A percentile compares a stretch with the other conserved stretches of the same genome.
Evolutionary conservation across 2,329 filamentous ascomycete species (phyloP).

Genomic region (Emergomyces africanus): DNA sequence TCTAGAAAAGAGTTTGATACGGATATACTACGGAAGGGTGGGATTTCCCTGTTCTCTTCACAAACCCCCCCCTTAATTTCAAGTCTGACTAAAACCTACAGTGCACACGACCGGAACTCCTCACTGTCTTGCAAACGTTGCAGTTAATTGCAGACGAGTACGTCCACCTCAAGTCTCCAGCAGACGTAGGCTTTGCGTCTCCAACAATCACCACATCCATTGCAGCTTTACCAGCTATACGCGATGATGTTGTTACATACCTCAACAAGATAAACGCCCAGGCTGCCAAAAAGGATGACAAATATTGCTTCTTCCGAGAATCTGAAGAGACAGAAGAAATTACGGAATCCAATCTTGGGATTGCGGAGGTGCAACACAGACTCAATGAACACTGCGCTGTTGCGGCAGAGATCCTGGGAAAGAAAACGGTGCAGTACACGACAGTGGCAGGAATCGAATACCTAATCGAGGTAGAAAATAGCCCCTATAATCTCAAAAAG

Average conservation of each 20-base stretch:
- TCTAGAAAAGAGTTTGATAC: slow-evolving; percentile 81
- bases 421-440: slow-evolving; percentile 61
- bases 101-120: slow-evolving; percentile 77
- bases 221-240: slow-evolving; percentile 61
- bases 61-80: background rate
- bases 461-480: slow-evolving; percentile 81
- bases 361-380: slow-evolving; percentile 83
- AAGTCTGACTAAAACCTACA: slow-evolving; percentile 10
- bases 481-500: slow-evolving; percentile 55
- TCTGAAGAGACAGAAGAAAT: slow-evolving; percentile 81
- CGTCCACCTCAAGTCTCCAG: slow-evolving; percentile 48
- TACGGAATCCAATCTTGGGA: slow-evolving; percentile 75
- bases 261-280: slow-evolving; percentile 75
- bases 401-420: slow-evolving; percentile 60
- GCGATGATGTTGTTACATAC: slow-evolving; percentile 57
- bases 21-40: slow-evolving; percentile 89
- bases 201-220: slow-evolving; percentile 58
- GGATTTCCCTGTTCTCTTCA: slow-evolving; percentile 5
- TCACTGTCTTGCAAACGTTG: slow-evolving; percentile 72
- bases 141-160: slow-evolving; percentile 73
- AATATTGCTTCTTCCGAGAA: slow-evolving; percentile 86
- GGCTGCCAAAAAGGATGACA: slow-evolving; percentile 77
- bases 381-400: slow-evolving; percentile 61
- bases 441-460: slow-evolving; percentile 88
- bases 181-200: slow-evolving; percentile 61